Percentiles rank a stretch among this genome's conserved stretches.
phyloP scores from a whole-genome alignment of 768 basidiomycete genomes.

The Lactarius trivialis region DNA sequence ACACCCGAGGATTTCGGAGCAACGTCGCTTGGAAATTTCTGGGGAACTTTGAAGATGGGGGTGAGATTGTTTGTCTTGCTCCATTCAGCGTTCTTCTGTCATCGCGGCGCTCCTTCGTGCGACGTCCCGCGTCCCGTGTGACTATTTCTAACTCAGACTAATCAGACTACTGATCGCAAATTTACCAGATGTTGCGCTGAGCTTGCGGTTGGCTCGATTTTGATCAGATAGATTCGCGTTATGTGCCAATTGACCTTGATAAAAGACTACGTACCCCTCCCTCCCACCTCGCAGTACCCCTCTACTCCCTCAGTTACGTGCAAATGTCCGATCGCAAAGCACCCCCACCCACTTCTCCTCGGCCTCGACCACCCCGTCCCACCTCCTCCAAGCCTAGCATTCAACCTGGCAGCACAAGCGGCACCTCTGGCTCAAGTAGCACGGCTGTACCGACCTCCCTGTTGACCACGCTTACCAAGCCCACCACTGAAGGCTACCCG shows the following conservation, averaged over 20 bases:
- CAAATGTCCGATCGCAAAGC: background rate
- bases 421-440: background rate
- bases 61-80: background rate
- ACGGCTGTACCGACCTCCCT: background rate
- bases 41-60: background rate
- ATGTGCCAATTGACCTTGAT: background rate
- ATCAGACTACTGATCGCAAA: background rate
- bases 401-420: background rate
- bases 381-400: background rate
- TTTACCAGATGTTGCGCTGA: constrained; percentile 2
- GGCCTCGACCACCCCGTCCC: background rate
- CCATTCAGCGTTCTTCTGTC: background rate
- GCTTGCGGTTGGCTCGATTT: background rate
- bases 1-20: background rate
- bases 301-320: background rate
- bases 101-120: background rate
- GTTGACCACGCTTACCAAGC: background rate
- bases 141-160: constrained; percentile 7
- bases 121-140: constrained; percentile 4
- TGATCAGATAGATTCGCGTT: background rate
- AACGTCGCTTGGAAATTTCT: background rate
- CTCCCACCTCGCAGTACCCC: background rate
- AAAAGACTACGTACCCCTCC: background rate
- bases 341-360: background rate
- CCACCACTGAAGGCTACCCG: constrained; percentile 7